These are phyloP conservation scores for Hemileccinum hortonii DNA, from an alignment of 1,284 basidiomycete species.

Conservation along the genomic window DNA sequence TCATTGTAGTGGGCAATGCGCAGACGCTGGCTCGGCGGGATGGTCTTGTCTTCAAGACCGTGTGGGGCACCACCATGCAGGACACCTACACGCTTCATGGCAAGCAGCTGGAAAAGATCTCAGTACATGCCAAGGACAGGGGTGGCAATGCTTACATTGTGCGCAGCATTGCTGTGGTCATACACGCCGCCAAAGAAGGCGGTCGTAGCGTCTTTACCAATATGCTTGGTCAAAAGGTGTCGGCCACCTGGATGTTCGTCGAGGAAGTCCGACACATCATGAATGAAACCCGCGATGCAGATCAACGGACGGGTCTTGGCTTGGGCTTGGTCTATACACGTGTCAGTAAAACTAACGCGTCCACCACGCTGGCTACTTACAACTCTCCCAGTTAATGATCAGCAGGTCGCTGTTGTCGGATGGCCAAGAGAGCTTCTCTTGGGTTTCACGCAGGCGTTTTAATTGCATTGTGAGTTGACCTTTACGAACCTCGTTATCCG, in stretches of 20 bases:
- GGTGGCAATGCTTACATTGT: slow-evolving; percentile 56
- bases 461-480: slow-evolving; percentile 93
- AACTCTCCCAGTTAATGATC: slow-evolving; percentile 84
- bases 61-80: slow-evolving; percentile 73
- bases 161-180: slow-evolving; percentile 90
- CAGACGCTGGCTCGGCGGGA: slow-evolving; percentile 70
- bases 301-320: slow-evolving; percentile 74
- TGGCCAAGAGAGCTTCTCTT: slow-evolving; percentile 78
- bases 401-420: slow-evolving; percentile 74
- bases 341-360: slow-evolving; percentile 10
- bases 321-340: slow-evolving; percentile 66
- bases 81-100: slow-evolving; percentile 90
- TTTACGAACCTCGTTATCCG: slow-evolving; percentile 90
- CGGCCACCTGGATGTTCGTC: slow-evolving; percentile 85
- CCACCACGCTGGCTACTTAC: slow-evolving; percentile 42
- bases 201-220: slow-evolving; percentile 84
- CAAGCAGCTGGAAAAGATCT: slow-evolving; percentile 52
- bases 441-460: slow-evolving; percentile 73
- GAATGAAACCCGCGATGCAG: slow-evolving; percentile 87
- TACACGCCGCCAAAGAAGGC: slow-evolving; percentile 95
- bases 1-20: slow-evolving; percentile 67
- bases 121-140: slow-evolving; percentile 8
- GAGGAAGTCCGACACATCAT: slow-evolving; percentile 83
- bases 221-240: slow-evolving; percentile 67
- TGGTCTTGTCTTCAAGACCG: slow-evolving; percentile 57